phyloP scores from a whole-genome alignment of 2,329 filamentous ascomycete species.

The Colletotrichum incanum region DNA sequence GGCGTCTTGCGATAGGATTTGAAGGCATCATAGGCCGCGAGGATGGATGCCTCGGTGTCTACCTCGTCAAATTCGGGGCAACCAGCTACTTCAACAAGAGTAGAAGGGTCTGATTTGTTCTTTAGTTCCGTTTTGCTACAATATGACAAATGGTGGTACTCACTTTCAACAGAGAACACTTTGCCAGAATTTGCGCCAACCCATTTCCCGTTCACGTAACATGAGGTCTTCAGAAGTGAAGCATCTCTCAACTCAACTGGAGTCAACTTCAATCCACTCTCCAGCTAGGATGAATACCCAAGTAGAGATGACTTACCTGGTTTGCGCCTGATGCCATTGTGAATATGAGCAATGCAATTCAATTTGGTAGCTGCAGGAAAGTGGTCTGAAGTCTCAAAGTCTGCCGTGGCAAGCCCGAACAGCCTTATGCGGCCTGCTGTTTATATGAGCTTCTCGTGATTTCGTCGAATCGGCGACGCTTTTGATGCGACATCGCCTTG shows the following conservation, averaged over 20 bases:
- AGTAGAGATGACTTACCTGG: slow-evolving; percentile 6
- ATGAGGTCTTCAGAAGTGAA: slow-evolving; percentile 78
- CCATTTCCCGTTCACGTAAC: slow-evolving; percentile 86
- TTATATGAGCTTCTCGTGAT: slow-evolving; percentile 36
- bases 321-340: slow-evolving; percentile 30
- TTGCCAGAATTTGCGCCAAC: slow-evolving; percentile 79
- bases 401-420: neutral
- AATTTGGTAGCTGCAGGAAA: slow-evolving; percentile 15
- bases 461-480: slow-evolving; percentile 16
- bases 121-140: slow-evolving; percentile 3
- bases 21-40: slow-evolving; percentile 77
- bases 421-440: slow-evolving; percentile 4
- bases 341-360: slow-evolving; percentile 18
- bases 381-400: slow-evolving; percentile 6
- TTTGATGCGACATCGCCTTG: slow-evolving; percentile 11
- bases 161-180: slow-evolving; percentile 80
- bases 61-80: slow-evolving; percentile 80
- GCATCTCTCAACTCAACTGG: slow-evolving; percentile 69
- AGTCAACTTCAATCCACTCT: neutral
- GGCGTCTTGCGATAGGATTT: slow-evolving; percentile 73
- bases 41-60: slow-evolving; percentile 80
- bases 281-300: neutral
- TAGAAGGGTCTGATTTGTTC: slow-evolving; percentile 75
- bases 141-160: neutral
- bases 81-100: slow-evolving; percentile 76